Evolutionary conservation across 2,329 filamentous ascomycete species (phyloP).

Genomic region (Penicillium occitanis): DNA sequence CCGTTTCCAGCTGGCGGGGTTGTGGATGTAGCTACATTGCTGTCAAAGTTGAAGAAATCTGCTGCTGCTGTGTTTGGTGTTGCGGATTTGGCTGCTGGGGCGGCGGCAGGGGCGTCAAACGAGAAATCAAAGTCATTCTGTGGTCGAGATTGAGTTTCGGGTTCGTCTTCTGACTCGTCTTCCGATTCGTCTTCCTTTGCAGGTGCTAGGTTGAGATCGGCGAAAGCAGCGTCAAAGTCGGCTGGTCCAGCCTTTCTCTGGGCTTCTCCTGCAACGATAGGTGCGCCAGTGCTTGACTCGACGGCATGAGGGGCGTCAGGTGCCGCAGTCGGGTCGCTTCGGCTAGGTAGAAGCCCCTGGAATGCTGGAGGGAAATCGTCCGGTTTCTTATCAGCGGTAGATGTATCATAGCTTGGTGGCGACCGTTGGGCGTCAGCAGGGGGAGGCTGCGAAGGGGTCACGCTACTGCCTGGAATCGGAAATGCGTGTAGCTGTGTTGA

Average conservation of each 20-base stretch:
- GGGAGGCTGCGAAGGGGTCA: constrained; percentile 41
- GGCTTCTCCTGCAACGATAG: constrained; percentile 38
- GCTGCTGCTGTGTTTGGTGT: constrained; percentile 29
- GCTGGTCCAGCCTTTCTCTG: constrained; percentile 37
- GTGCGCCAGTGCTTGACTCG: constrained; percentile 37
- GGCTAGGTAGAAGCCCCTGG: constrained; percentile 41
- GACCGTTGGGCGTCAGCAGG: constrained; percentile 59
- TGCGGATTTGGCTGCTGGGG: constrained; percentile 23
- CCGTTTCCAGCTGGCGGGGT: constrained; percentile 43
- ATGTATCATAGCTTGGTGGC: constrained; percentile 47
- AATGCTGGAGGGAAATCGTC: constrained; percentile 39
- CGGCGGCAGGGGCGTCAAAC: constrained; percentile 41
- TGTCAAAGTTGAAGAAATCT: constrained; percentile 44
- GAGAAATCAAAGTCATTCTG: constrained; percentile 47
- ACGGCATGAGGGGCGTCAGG: constrained; percentile 43
- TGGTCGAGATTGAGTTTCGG: constrained; percentile 31
- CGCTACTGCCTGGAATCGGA: constrained; percentile 41
- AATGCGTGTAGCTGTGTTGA: constrained; percentile 40
- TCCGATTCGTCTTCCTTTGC: constrained; percentile 46
- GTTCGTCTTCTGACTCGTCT: constrained; percentile 60
- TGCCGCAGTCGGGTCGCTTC: constrained; percentile 40
- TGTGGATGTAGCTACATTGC: constrained; percentile 33
- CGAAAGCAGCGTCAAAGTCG: constrained; percentile 51
- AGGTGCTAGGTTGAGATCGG: constrained; percentile 45
- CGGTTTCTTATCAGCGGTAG: constrained; percentile 27